phyloP scores from a whole-genome alignment of 768 basidiomycete genomes.

The Cyclocybe cylindracea region DNA sequence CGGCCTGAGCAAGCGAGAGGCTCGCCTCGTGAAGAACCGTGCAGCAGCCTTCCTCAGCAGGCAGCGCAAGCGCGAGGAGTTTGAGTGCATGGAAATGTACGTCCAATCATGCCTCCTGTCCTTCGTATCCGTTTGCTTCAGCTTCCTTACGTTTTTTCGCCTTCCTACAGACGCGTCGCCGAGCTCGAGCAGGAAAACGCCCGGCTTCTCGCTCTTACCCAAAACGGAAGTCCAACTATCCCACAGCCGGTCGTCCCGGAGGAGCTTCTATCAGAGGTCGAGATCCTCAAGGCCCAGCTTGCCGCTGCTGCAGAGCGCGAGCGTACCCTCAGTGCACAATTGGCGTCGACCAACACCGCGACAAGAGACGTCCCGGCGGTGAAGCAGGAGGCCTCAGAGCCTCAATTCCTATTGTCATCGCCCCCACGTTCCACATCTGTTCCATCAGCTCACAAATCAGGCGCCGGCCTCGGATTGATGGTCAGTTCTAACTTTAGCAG shows the following conservation, averaged over 20 bases:
- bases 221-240: constrained; percentile 34
- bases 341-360: constrained; percentile 32
- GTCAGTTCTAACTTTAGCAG: constrained; percentile 37
- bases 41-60: constrained; percentile 90
- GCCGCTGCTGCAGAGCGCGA: constrained; percentile 68
- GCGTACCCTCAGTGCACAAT: constrained; percentile 62
- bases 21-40: constrained; percentile 88
- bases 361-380: constrained; percentile 37
- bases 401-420: constrained; percentile 46
- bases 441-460: constrained; percentile 55
- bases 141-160: constrained; percentile 11
- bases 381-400: constrained; percentile 63
- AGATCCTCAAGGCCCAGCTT: constrained; percentile 65
- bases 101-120: constrained; percentile 31
- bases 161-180: constrained; percentile 67
- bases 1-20: constrained; percentile 88
- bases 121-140: constrained; percentile 11
- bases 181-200: constrained; percentile 86
- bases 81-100: constrained; percentile 88
- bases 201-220: constrained; percentile 62
- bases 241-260: constrained; percentile 23
- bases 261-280: constrained; percentile 58
- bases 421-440: constrained; percentile 37
- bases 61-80: constrained; percentile 91
- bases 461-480: constrained; percentile 72